phyloP scores from a whole-genome alignment of 208 protist genomes.

The Blastocrithidia nonstop region DNA sequence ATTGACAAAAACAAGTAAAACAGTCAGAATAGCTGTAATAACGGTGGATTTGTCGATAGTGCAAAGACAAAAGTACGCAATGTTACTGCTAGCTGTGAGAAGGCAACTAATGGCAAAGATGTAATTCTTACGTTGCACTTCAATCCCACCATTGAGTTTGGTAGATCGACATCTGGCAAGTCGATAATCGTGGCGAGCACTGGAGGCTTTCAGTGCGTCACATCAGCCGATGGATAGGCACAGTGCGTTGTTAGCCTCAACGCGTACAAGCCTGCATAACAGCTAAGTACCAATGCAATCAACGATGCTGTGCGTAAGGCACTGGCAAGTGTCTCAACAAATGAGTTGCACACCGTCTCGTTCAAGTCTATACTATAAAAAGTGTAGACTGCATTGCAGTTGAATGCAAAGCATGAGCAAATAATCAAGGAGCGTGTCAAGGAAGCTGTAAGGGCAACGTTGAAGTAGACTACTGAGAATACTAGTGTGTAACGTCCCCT shows the following conservation, averaged over 20 bases:
- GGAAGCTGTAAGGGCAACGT: background rate
- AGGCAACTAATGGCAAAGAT: background rate
- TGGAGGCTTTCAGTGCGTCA: conserved; percentile 25
- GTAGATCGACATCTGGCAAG: conserved; percentile 32
- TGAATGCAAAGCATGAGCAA: conserved; percentile 10
- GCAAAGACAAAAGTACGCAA: conserved; percentile 18
- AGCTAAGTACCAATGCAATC: conserved; percentile 14
- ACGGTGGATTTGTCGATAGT: background rate
- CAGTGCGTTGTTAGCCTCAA: conserved; percentile 37
- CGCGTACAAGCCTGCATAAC: conserved; percentile 19
- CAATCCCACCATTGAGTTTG: conserved; percentile 31
- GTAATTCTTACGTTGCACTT: conserved; percentile 6
- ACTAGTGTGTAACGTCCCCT: no score
- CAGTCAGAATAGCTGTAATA: background rate
- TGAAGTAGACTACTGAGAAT: background rate
- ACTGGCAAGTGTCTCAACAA: conserved; percentile 4
- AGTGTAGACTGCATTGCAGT: conserved; percentile 15
- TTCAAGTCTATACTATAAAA: conserved; percentile 30
- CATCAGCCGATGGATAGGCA: conserved; percentile 7
- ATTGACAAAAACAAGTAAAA: background rate
- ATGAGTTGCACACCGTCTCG: conserved; percentile 11
- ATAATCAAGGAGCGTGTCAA: conserved; percentile 26
- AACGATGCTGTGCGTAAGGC: conserved; percentile 15
- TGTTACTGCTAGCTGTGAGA: conserved; percentile 7
- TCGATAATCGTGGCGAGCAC: conserved; percentile 35